Base-by-base conservation (phyloP, 208 protist species). In the Leishmania braziliensis region DNA sequence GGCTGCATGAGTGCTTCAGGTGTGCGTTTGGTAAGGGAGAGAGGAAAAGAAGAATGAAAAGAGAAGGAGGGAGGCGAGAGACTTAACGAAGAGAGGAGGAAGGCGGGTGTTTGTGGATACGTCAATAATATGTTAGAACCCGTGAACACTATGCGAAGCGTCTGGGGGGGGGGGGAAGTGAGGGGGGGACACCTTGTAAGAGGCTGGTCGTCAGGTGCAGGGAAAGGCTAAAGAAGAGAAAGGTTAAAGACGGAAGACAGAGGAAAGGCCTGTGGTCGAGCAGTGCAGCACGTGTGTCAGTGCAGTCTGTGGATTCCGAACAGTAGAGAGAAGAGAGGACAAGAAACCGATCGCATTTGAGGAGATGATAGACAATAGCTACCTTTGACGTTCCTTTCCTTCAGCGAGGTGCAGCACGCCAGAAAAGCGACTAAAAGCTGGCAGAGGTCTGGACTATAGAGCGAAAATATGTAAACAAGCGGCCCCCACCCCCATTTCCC, bases 1-100 rank as follows among this genome's bases (percentile, higher is more conserved):
- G 86, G 83, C 56, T 70, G 79, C 86, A 89, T 89, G 2, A 54
- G 66, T 71, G 66, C 39, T 5, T 23, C 26, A 8, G 66, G 39
- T 26, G 66, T 4, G 39, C 33, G 23, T 29, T 23, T 48, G 18
- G 36, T 48, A 46, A 48, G 66, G n/a, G 70, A 1, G 20, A 26
- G 43, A 29, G 36, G 8, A 36, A n/a, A 48, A 50, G 58, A 68
- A 9, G 46, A 50, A 78, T 10, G 36, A 54, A 53, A 36, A 51
- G 56, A 12, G 29, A 78, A 26, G 29, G 74, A 70, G 62, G 39
- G n/a, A 43, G 58, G 20, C 50, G 20, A 51, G 54, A 48, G 20
- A 23, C 6, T 36, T 36, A 33, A 9, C 5, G 33, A 69, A 33
- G 18, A 9, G n/a, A 66, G 6, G 9, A 33, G 9, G 8, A 29